These are phyloP conservation scores for Stemphylium vesicarium DNA, from an alignment of 2,329 filamentous ascomycete species.

Conservation along the genomic window DNA sequence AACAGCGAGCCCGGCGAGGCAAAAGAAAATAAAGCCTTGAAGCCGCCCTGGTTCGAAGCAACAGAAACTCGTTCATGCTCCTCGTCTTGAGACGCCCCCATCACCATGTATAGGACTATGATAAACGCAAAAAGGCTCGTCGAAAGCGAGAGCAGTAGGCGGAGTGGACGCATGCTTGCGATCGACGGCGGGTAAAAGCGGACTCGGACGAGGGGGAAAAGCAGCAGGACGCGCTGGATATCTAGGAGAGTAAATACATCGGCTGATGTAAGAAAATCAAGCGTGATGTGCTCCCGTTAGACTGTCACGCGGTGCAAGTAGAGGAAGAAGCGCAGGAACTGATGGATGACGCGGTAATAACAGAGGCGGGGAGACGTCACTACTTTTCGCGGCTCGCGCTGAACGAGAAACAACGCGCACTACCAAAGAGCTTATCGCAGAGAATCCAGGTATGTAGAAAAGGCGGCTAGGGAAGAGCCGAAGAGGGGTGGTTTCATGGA, in stretches of 20 bases:
- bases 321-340: slow-evolving; percentile 6
- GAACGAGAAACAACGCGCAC: neutral
- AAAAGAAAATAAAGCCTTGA: slow-evolving; percentile 57
- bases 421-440: neutral
- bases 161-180: slow-evolving; percentile 46
- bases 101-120: slow-evolving; percentile 51
- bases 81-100: slow-evolving; percentile 31
- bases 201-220: slow-evolving; percentile 7
- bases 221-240: slow-evolving; percentile 36
- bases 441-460: neutral
- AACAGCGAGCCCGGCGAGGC: slow-evolving; percentile 81
- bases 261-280: slow-evolving; percentile 16
- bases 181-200: slow-evolving; percentile 7
- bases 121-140: slow-evolving; percentile 52
- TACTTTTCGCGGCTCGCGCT: slow-evolving; percentile 1
- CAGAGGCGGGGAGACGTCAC: slow-evolving; percentile 14
- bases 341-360: slow-evolving; percentile 29
- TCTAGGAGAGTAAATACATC: slow-evolving; percentile 30
- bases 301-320: slow-evolving; percentile 12
- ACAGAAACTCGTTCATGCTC: slow-evolving; percentile 19
- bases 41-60: slow-evolving; percentile 38
- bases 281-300: slow-evolving; percentile 5
- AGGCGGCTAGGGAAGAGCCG: neutral
- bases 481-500: neutral
- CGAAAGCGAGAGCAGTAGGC: slow-evolving; percentile 51